phyloP scores from a whole-genome alignment of 176 grass and related monocot genomes.

The Ananas comosus region DNA sequence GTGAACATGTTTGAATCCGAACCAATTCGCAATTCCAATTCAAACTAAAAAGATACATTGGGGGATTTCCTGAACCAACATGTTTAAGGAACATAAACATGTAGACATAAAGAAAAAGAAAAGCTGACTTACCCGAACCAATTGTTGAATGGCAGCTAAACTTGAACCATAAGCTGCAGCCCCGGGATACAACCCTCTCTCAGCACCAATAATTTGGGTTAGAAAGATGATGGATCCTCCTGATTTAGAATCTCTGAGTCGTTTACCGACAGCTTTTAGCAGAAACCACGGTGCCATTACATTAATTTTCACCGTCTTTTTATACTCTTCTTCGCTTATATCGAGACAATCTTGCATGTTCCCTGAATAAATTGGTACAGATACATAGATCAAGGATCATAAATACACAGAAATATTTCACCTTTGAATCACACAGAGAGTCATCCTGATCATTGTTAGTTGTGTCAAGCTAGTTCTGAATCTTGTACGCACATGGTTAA shows the following conservation, averaged over 20 bases:
- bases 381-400: neutral
- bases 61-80: neutral
- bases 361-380: conserved; percentile 23
- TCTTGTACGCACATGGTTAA: no score
- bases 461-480: no score
- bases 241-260: conserved; percentile 33
- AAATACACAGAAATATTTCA: neutral
- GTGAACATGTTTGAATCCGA: no score
- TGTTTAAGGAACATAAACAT: neutral
- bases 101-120: no score
- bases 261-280: conserved; percentile 45
- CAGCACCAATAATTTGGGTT: conserved; percentile 77
- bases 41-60: no score
- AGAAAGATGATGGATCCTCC: conserved; percentile 68
- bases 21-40: no score
- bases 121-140: conserved; percentile 49
- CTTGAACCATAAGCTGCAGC: conserved; percentile 72
- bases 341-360: conserved; percentile 57
- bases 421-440: neutral
- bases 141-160: conserved; percentile 69
- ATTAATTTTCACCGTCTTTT: conserved; percentile 58
- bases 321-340: conserved; percentile 54
- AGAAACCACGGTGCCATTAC: conserved; percentile 74
- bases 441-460: neutral
- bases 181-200: conserved; percentile 81